Base-by-base conservation (phyloP, 148 eudicot species). In the Amaranthus hypochondriacus region DNA sequence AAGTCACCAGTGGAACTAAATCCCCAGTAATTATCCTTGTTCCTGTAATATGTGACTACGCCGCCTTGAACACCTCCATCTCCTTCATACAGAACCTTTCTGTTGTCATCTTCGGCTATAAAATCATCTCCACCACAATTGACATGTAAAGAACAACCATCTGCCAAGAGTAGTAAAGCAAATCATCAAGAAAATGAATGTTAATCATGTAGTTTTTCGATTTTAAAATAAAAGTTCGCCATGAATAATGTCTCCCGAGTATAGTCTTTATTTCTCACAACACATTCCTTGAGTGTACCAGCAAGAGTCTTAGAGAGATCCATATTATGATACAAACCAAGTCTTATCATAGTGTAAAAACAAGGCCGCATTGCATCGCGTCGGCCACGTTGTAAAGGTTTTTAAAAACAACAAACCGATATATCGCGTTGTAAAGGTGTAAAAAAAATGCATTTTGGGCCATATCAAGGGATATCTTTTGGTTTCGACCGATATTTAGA, bases 1-100 rank as follows among this genome's bases (percentile, higher is more conserved):
- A 81, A 92, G 75, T 86, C 90, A 48, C 97, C 97, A 14, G 89
- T 84, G 77, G 89, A 88, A 77, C 92, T 89, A 66, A 86, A 88
- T 49, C 92, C 97, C 97, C 97, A 92, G 46, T 48, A 46, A 9
- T 43, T 74, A 15, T 55, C 59, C 48, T 14, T 54, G 61, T 47
- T 73, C 56, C 61, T 75, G 66, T 48, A 87, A 74, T 83, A 82
- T 72, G 78, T 84, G 43, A 90, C 89, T 11, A 80, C 39, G 71
- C 91, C 92, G 62, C 90, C 88, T 57, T 68, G 78, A 73, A 81
- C 87, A 9, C 66, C 56, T 48, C 73, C 84, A 76, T 90, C 96
- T 63, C 96, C 96, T 86, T 90, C 88, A 77, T 85, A 90, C 46
- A 69, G 14, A 42, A 84, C 73, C 66, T 78, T 78, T 59, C 79